These are phyloP conservation scores for Lophium mytilinum DNA, from an alignment of 495 filamentous ascomycete species.

Conservation along the genomic window DNA sequence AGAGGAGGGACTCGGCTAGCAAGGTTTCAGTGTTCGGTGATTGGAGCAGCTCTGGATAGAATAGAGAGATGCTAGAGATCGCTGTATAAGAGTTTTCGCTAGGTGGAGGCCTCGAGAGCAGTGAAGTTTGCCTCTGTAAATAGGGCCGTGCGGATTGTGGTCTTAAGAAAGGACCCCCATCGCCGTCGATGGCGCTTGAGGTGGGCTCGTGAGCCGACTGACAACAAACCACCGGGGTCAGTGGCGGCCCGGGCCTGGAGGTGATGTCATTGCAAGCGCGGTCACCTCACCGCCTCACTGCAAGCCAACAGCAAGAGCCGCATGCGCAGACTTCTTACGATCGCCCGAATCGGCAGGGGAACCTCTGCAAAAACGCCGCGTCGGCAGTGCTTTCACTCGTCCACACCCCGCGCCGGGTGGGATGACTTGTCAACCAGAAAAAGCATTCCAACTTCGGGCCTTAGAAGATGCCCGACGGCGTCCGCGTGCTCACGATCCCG, in stretches of 20 bases:
- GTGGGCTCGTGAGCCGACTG: not conserved
- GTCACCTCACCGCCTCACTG: not conserved
- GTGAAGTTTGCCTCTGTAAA: not conserved
- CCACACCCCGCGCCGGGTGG: not conserved
- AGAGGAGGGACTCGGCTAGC: constrained; percentile 1
- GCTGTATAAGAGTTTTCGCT: not conserved
- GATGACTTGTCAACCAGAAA: not conserved
- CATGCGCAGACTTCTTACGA: not conserved
- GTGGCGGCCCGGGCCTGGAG: not conserved
- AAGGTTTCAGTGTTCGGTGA: not conserved
- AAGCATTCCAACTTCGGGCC: not conserved
- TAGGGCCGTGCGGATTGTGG: not conserved
- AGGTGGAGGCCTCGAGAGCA: not conserved
- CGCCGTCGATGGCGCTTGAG: not conserved
- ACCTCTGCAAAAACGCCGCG: not conserved
- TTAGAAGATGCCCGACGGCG: not conserved
- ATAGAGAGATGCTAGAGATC: not conserved
- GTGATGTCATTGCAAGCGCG: not conserved
- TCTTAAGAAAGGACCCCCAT: not conserved
- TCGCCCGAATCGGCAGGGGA: not conserved
- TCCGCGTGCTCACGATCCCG: no score
- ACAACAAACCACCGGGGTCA: not conserved
- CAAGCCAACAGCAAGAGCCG: not conserved
- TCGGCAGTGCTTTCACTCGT: not conserved
- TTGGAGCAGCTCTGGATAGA: not conserved